A percentile compares a stretch with the other conserved stretches of the same genome.
phyloP scores from a whole-genome alignment of 78 protist species.

The Dictyostelium citrinum region DNA sequence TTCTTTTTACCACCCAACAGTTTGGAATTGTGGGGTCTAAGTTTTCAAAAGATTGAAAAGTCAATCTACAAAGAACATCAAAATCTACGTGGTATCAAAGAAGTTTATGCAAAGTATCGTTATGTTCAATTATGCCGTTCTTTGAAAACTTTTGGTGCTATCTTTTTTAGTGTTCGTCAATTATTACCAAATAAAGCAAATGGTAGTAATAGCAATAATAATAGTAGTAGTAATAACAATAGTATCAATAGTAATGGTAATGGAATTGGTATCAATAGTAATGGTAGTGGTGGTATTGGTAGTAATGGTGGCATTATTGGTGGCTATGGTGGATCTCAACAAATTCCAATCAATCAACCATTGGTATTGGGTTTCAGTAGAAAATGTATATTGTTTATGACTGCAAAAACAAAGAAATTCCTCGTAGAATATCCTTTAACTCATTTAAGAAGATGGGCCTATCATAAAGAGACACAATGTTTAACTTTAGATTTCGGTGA shows the following conservation, averaged over 20 bases:
- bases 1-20: slow-evolving; percentile 70
- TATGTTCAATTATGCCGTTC: slow-evolving; percentile 88
- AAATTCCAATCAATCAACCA: slow-evolving; percentile 49
- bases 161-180: slow-evolving; percentile 82
- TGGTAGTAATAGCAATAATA: background rate
- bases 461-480: slow-evolving; percentile 12
- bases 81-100: slow-evolving; percentile 82
- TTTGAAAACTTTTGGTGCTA: slow-evolving; percentile 89
- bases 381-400: slow-evolving; percentile 72
- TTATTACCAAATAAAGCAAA: background rate
- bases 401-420: slow-evolving; percentile 53
- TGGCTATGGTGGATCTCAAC: background rate
- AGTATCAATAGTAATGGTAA: background rate
- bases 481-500: slow-evolving; percentile 77
- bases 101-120: slow-evolving; percentile 88
- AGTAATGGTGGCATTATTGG: background rate
- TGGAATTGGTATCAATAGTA: background rate
- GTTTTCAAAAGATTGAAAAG: slow-evolving; percentile 81
- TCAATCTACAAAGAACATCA: slow-evolving; percentile 83
- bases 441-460: slow-evolving; percentile 64
- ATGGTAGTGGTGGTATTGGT: background rate
- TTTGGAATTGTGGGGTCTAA: slow-evolving; percentile 73
- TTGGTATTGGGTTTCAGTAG: slow-evolving; percentile 69
- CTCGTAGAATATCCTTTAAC: slow-evolving; percentile 61
- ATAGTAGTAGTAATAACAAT: background rate